phyloP scores from a whole-genome alignment of 163 green algal genomes.

The Scenedesmus sp. region DNA sequence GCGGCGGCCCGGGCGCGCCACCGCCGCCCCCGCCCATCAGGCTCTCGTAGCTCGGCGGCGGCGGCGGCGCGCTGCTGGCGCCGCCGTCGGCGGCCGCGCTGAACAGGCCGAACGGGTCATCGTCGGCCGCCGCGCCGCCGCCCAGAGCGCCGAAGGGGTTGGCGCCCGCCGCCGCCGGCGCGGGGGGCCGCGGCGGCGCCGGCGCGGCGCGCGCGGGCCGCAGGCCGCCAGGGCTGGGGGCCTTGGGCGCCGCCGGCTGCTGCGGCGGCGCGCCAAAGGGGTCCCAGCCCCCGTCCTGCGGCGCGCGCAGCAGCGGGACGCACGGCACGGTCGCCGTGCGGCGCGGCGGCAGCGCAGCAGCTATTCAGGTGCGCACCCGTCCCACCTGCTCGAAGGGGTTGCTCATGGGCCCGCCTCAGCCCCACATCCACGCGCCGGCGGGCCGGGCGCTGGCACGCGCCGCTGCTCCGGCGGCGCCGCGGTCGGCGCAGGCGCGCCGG shows the following conservation, averaged over 20 bases:
- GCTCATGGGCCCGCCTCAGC: background rate
- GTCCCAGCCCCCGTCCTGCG: constrained; percentile 12
- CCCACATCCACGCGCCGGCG: too few relatives aligned
- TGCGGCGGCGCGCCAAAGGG: constrained; percentile 37
- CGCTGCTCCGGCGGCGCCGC: too few relatives aligned
- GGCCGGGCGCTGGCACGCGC: too few relatives aligned
- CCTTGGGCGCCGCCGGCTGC: constrained; percentile 10
- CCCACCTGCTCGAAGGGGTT: constrained; percentile 31
- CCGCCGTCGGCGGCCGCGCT: background rate
- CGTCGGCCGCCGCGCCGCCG: background rate
- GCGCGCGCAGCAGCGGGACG: background rate
- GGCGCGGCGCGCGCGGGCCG: constrained; percentile 6
- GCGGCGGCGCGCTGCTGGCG: background rate
- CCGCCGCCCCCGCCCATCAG: too few relatives aligned
- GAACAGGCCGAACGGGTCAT: background rate
- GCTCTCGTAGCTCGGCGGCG: too few relatives aligned
- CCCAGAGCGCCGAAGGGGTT: constrained; percentile 20
- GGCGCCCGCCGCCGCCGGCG: background rate
- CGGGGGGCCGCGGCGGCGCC: background rate
- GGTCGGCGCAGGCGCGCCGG: too few relatives aligned
- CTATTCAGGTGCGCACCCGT: background rate
- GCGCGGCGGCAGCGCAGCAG: too few relatives aligned
- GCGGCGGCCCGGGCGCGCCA: too few relatives aligned
- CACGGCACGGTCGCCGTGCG: too few relatives aligned
- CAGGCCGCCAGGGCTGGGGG: background rate